Evolutionary conservation across 192 early-diverging fungal genomes (phyloP).

Genomic region (Gamsiella multidivaricata): DNA sequence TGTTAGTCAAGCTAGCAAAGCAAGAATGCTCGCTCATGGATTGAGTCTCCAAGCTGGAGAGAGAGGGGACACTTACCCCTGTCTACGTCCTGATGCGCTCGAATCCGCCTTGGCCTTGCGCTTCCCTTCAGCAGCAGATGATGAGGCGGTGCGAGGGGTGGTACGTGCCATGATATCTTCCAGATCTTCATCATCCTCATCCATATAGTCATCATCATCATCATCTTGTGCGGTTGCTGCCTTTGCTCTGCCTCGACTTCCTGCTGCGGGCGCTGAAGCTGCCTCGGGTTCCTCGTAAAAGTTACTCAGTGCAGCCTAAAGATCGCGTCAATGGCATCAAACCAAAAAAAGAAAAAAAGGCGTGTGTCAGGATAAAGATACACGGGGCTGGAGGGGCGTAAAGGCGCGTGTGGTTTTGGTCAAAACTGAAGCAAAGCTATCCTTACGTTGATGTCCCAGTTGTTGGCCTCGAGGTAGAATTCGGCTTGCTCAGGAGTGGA

Average conservation of each 20-base stretch:
- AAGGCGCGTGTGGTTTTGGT: too few relatives aligned
- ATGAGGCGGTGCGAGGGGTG: background rate
- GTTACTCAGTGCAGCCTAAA: constrained; percentile 71
- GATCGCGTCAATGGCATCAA: background rate
- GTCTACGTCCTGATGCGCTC: constrained; percentile 21
- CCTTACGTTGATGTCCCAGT: constrained; percentile 82
- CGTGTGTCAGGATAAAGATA: background rate
- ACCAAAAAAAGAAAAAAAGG: background rate
- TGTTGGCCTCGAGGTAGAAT: constrained; percentile 80
- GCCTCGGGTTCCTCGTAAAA: constrained; percentile 70
- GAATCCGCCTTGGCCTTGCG: constrained; percentile 27
- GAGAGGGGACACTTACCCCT: constrained; percentile 35
- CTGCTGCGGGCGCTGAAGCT: background rate
- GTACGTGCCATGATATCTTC: constrained; percentile 15
- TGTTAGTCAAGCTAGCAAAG: background rate
- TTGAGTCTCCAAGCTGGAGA: too few relatives aligned
- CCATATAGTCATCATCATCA: constrained; percentile 56
- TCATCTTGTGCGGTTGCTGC: constrained; percentile 29
- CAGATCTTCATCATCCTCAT: constrained; percentile 55
- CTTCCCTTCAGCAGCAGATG: constrained; percentile 25
- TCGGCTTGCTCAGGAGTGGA: constrained; percentile 68
- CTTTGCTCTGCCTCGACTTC: background rate
- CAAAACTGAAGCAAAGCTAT: background rate
- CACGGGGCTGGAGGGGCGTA: too few relatives aligned
- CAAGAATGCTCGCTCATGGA: too few relatives aligned